These are phyloP conservation scores for Boechera stricta DNA, from an alignment of 345 rosid genomes.

Conservation along the genomic window DNA sequence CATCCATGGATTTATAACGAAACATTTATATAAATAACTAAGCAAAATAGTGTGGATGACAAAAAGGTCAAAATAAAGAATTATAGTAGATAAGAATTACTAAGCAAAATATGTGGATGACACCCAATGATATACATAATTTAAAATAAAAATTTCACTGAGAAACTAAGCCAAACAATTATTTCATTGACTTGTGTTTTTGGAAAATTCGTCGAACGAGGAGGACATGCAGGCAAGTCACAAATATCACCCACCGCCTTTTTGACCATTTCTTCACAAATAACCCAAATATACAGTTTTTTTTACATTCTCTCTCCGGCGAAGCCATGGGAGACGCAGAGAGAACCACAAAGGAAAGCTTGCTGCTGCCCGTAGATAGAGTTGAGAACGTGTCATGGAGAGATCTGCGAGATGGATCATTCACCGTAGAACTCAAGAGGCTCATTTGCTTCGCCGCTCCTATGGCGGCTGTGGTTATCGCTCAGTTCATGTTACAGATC, in stretches of 20 bases:
- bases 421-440: constrained; percentile 55
- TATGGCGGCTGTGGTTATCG: constrained; percentile 66
- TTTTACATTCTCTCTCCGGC: background rate
- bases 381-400: constrained; percentile 39
- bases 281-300: background rate
- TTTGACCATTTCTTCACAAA: background rate
- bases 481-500: constrained; percentile 54
- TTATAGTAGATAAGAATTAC: background rate
- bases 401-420: constrained; percentile 31
- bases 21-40: no score
- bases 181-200: background rate
- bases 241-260: background rate
- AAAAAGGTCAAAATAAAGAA: background rate
- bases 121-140: no score
- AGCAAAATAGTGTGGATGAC: background rate
- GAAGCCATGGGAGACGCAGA: constrained; percentile 38
- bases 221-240: constrained; percentile 6
- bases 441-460: constrained; percentile 66
- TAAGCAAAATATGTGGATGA: no score
- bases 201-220: background rate
- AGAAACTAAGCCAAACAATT: no score
- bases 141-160: no score
- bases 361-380: constrained; percentile 18
- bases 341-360: constrained; percentile 31
- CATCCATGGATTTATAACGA: no score